A percentile compares a stretch with the other conserved stretches of the same genome.
Conservation (phyloP, 345 rosid species). For the Stellera chamaejasme region DNA sequence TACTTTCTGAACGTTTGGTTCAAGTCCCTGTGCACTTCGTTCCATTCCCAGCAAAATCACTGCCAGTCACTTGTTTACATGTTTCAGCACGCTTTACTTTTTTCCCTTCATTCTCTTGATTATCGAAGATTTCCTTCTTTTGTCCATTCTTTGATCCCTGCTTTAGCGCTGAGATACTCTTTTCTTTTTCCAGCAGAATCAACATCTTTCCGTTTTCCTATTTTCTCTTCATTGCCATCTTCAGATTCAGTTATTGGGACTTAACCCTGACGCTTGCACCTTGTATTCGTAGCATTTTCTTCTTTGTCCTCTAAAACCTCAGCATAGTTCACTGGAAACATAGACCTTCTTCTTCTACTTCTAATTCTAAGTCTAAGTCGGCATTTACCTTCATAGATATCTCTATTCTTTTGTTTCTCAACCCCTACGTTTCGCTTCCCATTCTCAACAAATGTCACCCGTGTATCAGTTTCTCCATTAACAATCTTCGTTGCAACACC, state of each 20-base stretch:
- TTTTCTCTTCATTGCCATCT: neutral
- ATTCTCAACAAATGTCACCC: neutral
- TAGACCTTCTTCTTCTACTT: too few species aligned
- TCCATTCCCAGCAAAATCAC: neutral
- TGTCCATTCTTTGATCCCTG: constrained; percentile 1
- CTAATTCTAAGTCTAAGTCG: too few species aligned
- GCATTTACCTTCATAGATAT: neutral
- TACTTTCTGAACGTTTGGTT: neutral
- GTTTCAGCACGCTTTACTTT: neutral
- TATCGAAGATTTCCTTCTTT: neutral
- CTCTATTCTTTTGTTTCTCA: neutral
- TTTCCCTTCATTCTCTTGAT: neutral
- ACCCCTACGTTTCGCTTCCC: neutral
- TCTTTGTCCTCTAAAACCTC: too few species aligned
- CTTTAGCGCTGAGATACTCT: neutral
- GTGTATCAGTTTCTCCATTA: neutral
- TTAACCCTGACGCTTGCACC: neutral
- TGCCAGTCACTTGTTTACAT: neutral
- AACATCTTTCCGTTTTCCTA: neutral
- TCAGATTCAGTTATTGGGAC: neutral
- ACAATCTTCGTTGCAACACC: too few species aligned
- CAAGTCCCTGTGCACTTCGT: neutral
- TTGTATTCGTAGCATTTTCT: neutral
- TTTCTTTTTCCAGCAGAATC: neutral
- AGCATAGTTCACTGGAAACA: too few species aligned